Evolutionary conservation across 75 land plant species (phyloP).

Genomic region (Selaginella tamariscina): DNA sequence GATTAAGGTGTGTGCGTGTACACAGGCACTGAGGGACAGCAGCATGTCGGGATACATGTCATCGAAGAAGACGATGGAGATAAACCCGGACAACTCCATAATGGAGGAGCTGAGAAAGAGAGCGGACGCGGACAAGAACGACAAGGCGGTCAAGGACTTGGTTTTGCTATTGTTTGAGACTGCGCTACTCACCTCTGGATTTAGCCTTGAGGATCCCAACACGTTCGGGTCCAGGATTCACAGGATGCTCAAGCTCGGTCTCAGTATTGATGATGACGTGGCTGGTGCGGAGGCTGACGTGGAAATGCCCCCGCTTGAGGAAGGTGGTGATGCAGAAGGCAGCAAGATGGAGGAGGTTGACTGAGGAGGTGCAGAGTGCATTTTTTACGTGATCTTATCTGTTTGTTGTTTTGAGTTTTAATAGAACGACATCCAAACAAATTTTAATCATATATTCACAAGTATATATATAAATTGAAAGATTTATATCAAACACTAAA

Average conservation of each 20-base stretch:
- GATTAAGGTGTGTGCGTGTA: too few relatives aligned
- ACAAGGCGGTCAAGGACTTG: slow-evolving; percentile 13
- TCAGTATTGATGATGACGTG: slow-evolving; percentile 5
- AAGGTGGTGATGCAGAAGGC: slow-evolving; percentile 30
- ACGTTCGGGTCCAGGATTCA: slow-evolving; percentile 10
- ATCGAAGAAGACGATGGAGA: slow-evolving; percentile 11
- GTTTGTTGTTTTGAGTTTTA: not conserved
- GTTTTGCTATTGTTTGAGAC: slow-evolving; percentile 10
- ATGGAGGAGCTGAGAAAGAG: slow-evolving; percentile 9
- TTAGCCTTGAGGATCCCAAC: slow-evolving; percentile 11
- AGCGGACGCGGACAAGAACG: slow-evolving; percentile 8
- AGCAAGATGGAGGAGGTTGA: slow-evolving; percentile 89
- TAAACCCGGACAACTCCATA: slow-evolving; percentile 3
- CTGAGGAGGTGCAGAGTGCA: slow-evolving; percentile 12
- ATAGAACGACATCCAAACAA: not conserved
- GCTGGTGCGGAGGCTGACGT: slow-evolving; percentile 10
- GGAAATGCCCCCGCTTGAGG: slow-evolving; percentile 13
- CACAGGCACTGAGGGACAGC: slow-evolving; percentile 62
- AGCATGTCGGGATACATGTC: slow-evolving; percentile 36
- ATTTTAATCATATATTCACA: not conserved
- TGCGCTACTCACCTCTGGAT: slow-evolving; percentile 10
- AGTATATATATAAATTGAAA: not conserved
- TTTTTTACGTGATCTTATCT: not conserved
- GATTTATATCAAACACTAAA: too few relatives aligned
- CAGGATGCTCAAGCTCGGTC: slow-evolving; percentile 12